These are phyloP conservation scores for Shiraia sp. DNA, from an alignment of 2,329 filamentous ascomycete genomes.

Conservation along the genomic window DNA sequence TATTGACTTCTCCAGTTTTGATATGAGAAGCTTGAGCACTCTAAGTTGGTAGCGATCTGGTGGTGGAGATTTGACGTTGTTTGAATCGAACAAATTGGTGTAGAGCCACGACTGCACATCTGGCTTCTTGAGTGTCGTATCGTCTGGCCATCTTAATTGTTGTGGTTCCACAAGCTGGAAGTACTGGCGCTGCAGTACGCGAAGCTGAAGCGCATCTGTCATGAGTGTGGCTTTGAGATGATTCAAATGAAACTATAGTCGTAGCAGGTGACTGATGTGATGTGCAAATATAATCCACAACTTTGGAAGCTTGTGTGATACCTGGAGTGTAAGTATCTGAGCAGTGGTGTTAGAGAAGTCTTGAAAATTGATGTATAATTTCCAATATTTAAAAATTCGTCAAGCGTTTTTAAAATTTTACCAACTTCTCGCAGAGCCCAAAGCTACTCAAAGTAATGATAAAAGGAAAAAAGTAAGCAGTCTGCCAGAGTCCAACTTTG, in stretches of 20 bases:
- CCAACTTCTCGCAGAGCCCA: no score
- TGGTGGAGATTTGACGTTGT: slow-evolving; percentile 60
- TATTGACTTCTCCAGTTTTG: slow-evolving; percentile 73
- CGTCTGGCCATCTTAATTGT: slow-evolving; percentile 66
- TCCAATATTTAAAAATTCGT: not conserved
- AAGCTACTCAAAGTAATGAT: no score
- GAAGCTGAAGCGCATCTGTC: slow-evolving; percentile 21
- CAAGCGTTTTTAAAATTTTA: no score
- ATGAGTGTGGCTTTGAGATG: slow-evolving; percentile 13
- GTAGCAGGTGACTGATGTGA: no score
- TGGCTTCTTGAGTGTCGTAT: slow-evolving; percentile 60
- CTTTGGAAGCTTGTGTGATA: no score
- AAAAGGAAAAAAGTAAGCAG: not conserved
- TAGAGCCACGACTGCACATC: slow-evolving; percentile 70
- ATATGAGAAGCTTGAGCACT: slow-evolving; percentile 73
- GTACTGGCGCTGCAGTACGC: slow-evolving; percentile 71
- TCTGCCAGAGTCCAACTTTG: not conserved
- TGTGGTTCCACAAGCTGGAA: slow-evolving; percentile 71
- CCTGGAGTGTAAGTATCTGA: no score
- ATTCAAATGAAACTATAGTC: no score
- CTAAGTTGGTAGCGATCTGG: slow-evolving; percentile 71
- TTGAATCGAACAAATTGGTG: slow-evolving; percentile 66
- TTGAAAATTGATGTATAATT: not conserved
- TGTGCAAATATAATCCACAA: no score
- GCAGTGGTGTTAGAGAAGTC: no score